Percentiles rank a stretch among this genome's conserved stretches.
phyloP scores from a whole-genome alignment of 371 early-diverging fungal species.

The Saksenaea oblongispora region DNA sequence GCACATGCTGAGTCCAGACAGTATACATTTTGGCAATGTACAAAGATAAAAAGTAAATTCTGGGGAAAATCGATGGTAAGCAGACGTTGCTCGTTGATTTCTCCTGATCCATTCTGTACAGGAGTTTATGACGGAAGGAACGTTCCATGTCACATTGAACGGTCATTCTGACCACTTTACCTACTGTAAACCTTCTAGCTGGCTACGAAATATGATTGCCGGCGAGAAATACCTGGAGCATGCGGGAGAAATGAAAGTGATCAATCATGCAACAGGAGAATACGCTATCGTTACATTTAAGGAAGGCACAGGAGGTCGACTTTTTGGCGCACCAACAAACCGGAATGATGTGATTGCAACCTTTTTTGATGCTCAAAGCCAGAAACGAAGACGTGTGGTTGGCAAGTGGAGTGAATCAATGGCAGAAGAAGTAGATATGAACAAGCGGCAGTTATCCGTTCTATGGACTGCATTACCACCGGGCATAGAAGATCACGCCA shows the following conservation, averaged over 20 bases:
- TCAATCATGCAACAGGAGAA: slow-evolving; percentile 77
- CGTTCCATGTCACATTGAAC: slow-evolving; percentile 66
- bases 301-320: slow-evolving; percentile 57
- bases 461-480: slow-evolving; percentile 81
- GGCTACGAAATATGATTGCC: slow-evolving; percentile 83
- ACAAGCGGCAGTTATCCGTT: slow-evolving; percentile 59
- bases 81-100: too few species aligned
- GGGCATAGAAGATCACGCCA: slow-evolving; percentile 61
- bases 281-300: slow-evolving; percentile 63
- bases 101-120: slow-evolving; percentile 10
- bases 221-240: slow-evolving; percentile 80
- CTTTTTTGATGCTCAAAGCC: slow-evolving; percentile 51
- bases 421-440: slow-evolving; percentile 51
- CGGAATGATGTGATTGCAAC: slow-evolving; percentile 70
- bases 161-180: slow-evolving; percentile 73
- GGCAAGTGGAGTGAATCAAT: slow-evolving; percentile 68
- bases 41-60: slow-evolving; percentile 78
- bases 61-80: slow-evolving; percentile 68
- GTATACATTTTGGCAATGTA: slow-evolving; percentile 74
- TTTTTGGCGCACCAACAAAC: slow-evolving; percentile 60
- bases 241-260: slow-evolving; percentile 73
- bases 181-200: slow-evolving; percentile 77
- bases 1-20: slow-evolving; percentile 74
- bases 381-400: slow-evolving; percentile 48
- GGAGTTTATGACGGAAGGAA: slow-evolving; percentile 78